Conservation (phyloP, 2,329 filamentous ascomycete genomes). For the Ambrosiella xylebori region DNA sequence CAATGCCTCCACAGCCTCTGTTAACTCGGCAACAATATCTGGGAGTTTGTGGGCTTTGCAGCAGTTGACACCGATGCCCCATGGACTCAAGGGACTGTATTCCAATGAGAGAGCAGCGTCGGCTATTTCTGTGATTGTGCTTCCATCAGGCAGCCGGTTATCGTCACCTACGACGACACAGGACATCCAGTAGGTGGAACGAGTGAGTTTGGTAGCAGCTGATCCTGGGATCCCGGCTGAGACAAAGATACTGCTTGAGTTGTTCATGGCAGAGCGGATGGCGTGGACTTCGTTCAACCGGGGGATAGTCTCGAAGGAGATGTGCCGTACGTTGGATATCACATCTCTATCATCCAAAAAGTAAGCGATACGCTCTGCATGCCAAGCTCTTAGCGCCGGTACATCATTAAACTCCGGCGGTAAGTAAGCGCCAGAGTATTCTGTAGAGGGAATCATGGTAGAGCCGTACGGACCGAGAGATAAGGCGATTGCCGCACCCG, state of each 20-base stretch:
- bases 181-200: conserved; percentile 39
- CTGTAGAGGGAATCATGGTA: conserved; percentile 46
- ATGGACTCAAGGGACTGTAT: conserved; percentile 24
- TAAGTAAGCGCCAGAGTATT: conserved; percentile 47
- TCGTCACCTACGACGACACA: conserved; percentile 27
- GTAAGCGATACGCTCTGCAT: conserved; percentile 33
- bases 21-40: conserved; percentile 35
- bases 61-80: conserved; percentile 52
- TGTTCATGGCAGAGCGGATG: conserved; percentile 28
- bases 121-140: conserved; percentile 21
- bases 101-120: conserved; percentile 22
- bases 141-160: conserved; percentile 44
- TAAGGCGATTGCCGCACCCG: conserved; percentile 30
- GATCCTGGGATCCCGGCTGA: not conserved
- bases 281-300: conserved; percentile 44
- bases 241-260: conserved; percentile 14
- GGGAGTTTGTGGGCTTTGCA: conserved; percentile 48
- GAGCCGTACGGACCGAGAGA: conserved; percentile 51
- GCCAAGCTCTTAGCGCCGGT: conserved; percentile 35
- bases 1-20: conserved; percentile 28
- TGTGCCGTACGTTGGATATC: conserved; percentile 28
- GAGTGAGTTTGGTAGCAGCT: conserved; percentile 3
- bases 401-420: conserved; percentile 25
- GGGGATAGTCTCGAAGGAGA: conserved; percentile 51
- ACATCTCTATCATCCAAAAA: conserved; percentile 28